phyloP scores from a whole-genome alignment of 169 alveolate genomes.

The Eimeria falciformis region DNA sequence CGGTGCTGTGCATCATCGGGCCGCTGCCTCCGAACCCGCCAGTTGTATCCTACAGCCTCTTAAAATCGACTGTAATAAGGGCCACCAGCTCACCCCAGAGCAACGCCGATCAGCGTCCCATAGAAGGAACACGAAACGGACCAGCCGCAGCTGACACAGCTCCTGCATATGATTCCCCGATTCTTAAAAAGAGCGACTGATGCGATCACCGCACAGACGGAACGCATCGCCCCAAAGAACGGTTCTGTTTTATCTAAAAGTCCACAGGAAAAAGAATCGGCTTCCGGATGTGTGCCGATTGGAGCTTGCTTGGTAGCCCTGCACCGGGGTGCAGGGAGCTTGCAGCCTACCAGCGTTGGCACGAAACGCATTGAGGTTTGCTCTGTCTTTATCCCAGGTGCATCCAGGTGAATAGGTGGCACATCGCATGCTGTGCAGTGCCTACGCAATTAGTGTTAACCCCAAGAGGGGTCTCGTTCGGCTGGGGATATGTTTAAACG shows the following conservation, averaged over 20 bases:
- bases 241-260: too few species aligned
- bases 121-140: neutral
- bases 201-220: neutral
- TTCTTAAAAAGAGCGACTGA: neutral
- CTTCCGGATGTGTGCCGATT: too few species aligned
- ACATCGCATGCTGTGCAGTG: neutral
- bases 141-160: neutral
- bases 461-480: neutral
- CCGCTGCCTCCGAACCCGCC: constrained; percentile 52
- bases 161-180: constrained; percentile 4
- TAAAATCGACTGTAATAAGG: neutral
- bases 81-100: neutral
- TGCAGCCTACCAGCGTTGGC: too few species aligned
- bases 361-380: too few species aligned
- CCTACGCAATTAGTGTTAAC: neutral
- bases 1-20: constrained; percentile 32
- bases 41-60: constrained; percentile 21
- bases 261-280: too few species aligned
- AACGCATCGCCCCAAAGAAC: too few species aligned
- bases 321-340: too few species aligned
- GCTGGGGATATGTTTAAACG: neutral
- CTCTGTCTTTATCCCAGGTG: neutral
- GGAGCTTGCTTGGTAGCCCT: too few species aligned
- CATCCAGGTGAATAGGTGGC: neutral
- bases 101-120: neutral